phyloP scores from a whole-genome alignment of 2,329 filamentous ascomycete species.

The Cytospora leucostoma region DNA sequence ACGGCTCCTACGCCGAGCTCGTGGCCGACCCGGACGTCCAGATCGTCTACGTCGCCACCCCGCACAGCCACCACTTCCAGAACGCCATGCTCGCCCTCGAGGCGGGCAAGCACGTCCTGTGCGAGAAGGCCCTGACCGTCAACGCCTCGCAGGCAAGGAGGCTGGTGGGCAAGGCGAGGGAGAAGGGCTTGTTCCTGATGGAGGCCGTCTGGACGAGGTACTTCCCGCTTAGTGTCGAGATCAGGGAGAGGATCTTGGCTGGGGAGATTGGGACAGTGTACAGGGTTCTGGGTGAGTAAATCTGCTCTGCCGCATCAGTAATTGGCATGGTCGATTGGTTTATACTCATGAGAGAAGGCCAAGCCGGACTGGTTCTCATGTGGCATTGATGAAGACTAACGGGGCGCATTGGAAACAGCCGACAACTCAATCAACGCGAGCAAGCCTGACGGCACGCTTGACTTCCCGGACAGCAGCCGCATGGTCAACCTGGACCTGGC shows the following conservation, averaged over 20 bases:
- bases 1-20: constrained; percentile 80
- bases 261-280: constrained; percentile 63
- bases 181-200: constrained; percentile 77
- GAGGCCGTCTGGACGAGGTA: constrained; percentile 89
- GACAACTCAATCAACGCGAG: constrained; percentile 64
- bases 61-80: constrained; percentile 91
- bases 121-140: constrained; percentile 88
- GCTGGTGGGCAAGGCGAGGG: constrained; percentile 69
- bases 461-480: constrained; percentile 64
- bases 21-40: constrained; percentile 78
- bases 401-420: constrained; percentile 39
- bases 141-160: constrained; percentile 75
- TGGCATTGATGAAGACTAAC: neutral
- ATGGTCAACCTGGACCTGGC: constrained; percentile 83
- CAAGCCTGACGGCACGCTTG: constrained; percentile 57
- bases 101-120: constrained; percentile 84
- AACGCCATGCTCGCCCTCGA: constrained; percentile 83
- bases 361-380: too few species aligned
- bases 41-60: constrained; percentile 86
- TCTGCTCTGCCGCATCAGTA: too few species aligned
- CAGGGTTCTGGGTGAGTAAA: constrained; percentile 53
- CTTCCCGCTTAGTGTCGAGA: constrained; percentile 79
- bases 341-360: too few species aligned
- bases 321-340: too few species aligned
- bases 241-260: constrained; percentile 63